Evolutionary conservation across 768 basidiomycete genomes (phyloP), one percentile per base, ranked within the genome.

Genomic region (Lentinula raphanica): DNA sequence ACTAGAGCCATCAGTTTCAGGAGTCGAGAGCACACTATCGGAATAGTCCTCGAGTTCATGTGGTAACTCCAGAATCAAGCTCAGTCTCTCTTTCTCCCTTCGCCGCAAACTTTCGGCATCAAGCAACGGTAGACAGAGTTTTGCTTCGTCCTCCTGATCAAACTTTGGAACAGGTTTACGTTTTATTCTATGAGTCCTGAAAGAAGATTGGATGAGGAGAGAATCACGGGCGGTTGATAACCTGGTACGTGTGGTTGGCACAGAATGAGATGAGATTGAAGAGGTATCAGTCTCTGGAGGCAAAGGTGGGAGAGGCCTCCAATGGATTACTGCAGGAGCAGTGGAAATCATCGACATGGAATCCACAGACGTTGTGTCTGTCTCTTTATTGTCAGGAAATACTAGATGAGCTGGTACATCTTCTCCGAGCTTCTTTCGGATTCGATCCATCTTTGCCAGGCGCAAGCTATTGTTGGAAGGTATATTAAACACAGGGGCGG

Each of bases 331-430:
- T 7, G 6, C 7, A 11, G 53, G 36, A 38, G 9, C 23, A 38
- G 27, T 19, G 3, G 29, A 13, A 9, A 31, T 15, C n/a, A n/a
- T 5, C 17, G 27, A 32, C 6, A 23, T 9, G 29, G 54, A 40
- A 21, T 27, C 17, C 44, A 29, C 40, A 27, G 25, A 27, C 13
- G 35, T 27, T 3, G 25, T 15, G 38, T 57, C 13, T 17, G 42
- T 8, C 27, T 59, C 44, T 17, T 55, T 23, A 15, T 44, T 23
- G 2, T 59, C 36, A 25, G 83, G 78, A 69, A 87, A 88, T 50
- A 89, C 82, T 29, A 87, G 76, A 36, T 81, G 75, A 1, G 78
- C 62, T 6, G 87, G 88, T 21, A 88, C 81, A 27, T 78, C 81
- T 19, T 86, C 76, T 0, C 88, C 88, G 2, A 90, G 76, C 62